Evolutionary conservation across 306 rosid species (phyloP), one percentile per base, ranked within the genome.

Genomic region (Citrullus amarus): DNA sequence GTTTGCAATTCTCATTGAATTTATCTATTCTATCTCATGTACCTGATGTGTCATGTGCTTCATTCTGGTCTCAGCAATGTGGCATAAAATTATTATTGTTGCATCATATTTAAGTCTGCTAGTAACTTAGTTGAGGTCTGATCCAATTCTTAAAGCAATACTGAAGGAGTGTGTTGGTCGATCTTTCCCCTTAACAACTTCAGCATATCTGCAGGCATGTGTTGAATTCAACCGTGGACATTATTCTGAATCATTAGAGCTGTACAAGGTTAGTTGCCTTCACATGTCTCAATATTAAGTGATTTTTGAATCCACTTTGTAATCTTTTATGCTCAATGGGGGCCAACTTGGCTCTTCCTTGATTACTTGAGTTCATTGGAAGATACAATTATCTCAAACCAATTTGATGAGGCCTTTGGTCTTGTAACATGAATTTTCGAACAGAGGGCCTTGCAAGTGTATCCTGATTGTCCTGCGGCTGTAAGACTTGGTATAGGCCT

Each of bases 401-500:
- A 76, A 80, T 82, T 81, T 59, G 54, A 82, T 78, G 25, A 48
- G 80, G 68, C 48, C 63, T 70, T 82, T 84, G 84, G 74, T 54
- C 54, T 78, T 90, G 67, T 85, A 77, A 38, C 78, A 34, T 85
- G 76, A 81, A 83, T 84, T 79, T 78, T 70, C 78, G 9, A 58
- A 60, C 82, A 96, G 99, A 91, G 98, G 91, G 99, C 96, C 74
- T 83, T 91, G 91, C 90, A 72, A 90, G 99, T 91, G 59, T 88
- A 86, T 85, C 97, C 97, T 28, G 38, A 76, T 81, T 91, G 98
- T 85, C 99, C 98, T 20, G 97, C 97, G 18, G 93, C 97, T 86
- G 96, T 93, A 68, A 96, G 99, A 84, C 98, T 96, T 81, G 99
- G 99, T 81, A 90, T 96, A 32, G 99, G 97, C 81, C 96, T 96